Conservation (phyloP, 2,329 filamentous ascomycete species). For the Lomentospora prolificans region DNA sequence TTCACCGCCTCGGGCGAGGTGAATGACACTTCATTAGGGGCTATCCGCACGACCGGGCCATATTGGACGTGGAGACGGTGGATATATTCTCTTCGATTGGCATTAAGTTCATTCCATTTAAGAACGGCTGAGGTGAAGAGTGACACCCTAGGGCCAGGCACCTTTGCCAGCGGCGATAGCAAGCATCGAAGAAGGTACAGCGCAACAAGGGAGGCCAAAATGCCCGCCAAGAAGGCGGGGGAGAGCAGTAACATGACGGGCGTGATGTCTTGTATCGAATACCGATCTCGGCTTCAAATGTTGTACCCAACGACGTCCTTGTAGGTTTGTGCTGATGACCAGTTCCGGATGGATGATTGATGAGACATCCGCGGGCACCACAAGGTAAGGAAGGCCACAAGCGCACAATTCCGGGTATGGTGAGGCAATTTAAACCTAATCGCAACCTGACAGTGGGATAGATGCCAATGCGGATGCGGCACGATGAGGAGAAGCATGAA, state of each 20-base stretch:
- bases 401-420: slow-evolving; percentile 2
- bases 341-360: background rate
- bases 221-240: slow-evolving; percentile 17
- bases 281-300: background rate
- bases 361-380: background rate
- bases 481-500: background rate
- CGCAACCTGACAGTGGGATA: background rate
- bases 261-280: background rate
- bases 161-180: slow-evolving; percentile 22
- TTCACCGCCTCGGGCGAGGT: slow-evolving; percentile 45
- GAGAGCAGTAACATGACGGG: slow-evolving; percentile 15
- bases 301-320: background rate
- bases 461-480: background rate
- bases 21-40: slow-evolving; percentile 50
- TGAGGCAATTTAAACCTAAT: slow-evolving; percentile 8
- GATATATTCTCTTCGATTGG: slow-evolving; percentile 43
- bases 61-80: slow-evolving; percentile 46
- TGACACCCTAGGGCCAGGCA: slow-evolving; percentile 40
- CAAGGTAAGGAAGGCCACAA: no score
- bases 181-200: slow-evolving; percentile 18
- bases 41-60: slow-evolving; percentile 47
- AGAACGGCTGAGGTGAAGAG: slow-evolving; percentile 40
- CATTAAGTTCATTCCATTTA: slow-evolving; percentile 47
- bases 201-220: slow-evolving; percentile 16
- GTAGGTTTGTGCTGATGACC: background rate